Base-by-base conservation (phyloP, 495 filamentous ascomycete genomes). In the Melanomma pulvis-pyrius region DNA sequence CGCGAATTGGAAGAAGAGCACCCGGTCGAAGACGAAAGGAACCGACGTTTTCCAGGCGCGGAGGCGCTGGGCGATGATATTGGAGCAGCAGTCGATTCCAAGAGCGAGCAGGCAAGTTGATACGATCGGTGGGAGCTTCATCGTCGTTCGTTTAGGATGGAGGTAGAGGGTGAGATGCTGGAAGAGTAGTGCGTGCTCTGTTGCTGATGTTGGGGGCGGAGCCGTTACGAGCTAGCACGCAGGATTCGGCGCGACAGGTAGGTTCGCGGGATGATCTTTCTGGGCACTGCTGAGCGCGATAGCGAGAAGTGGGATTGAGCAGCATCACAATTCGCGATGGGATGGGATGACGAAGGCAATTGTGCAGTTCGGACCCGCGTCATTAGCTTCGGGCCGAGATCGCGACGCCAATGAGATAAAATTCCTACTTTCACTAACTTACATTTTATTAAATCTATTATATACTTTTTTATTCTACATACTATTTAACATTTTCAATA, bases 1-100 rank as follows among this genome's bases (percentile, higher is more conserved):
- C 19, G 52, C 44, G 53, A 70, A 65, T 17, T 65, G 67, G 61
- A 69, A 12, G 52, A 72, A 72, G 22, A 69, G 68, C 30, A 63
- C 52, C 19, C 39, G 51, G 44, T 69, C 60, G 60, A 69, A 63
- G 53, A 55, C 60, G 50, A 69, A 63, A 21, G 53, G 52, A 8
- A 36, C 54, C 13, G 30, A 22, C n/a, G 50, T 25, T 22, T 32
- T 63, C 49, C 59, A 69, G 0, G 66, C 59, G 52, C 59, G 58
- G 52, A 69, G 59, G 29, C 59, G 59, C 60, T 69, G 60, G 26
- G 59, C 66, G 34, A 63, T 69, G 29, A 69, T 21, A 60, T 69
- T 69, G 44, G 66, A 69, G 34, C 50, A 56, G 46, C 41, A 52
- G 25, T 61, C 66, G 22, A 69, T 69, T 28, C 28, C 39, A 32